Evolutionary conservation across 352 stramenopile species (phyloP), one percentile per base, ranked within the genome.

Genomic region (Phytophthora lateralis): DNA sequence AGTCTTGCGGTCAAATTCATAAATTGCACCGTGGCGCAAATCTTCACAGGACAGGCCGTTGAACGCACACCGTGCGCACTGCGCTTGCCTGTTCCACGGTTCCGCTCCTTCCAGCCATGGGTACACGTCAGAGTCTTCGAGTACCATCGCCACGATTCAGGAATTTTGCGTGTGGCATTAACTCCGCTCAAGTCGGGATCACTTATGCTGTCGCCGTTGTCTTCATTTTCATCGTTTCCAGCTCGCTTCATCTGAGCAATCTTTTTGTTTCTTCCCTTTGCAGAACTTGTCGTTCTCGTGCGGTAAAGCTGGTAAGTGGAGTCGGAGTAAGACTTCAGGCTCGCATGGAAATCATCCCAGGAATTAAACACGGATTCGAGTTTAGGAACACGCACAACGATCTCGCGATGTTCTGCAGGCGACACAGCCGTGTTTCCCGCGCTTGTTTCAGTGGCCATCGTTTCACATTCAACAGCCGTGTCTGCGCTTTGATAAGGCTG

Each of bases 91-190:
- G 75, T 71, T 1, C 83, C 83, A 29, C 83, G 79, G 7, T 78
- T 80, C 38, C 83, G 78, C 63, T 90, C 79, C 42, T 93, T 93
- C 83, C 83, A 93, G n/a, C 83, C 83, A 60, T 93, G 83, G 0
- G 83, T 93, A 17, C 83, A 93, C 38, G 78, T 91, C 7, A 93
- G 51, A 0, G 83, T 93, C 57, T 93, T 93, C 0, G 82, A 91
- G 46, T 93, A 93, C 83, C 83, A 93, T 60, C 82, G 78, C 81
- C 75, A 93, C 7, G 78, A 63, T 30, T 87, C 78, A 0, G 83
- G 83, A 6, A 93, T 93, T 39, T 72, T 60, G 4, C 71, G 60
- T 15, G 75, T 59, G 14, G 61, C 46, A 4, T 24, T 55, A 15
- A 41, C 54, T 62, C 11, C 48, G 24, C 11, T 69, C 38, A 60